phyloP scores from a whole-genome alignment of 2,329 filamentous ascomycete genomes.

The Metarhizium rileyi region DNA sequence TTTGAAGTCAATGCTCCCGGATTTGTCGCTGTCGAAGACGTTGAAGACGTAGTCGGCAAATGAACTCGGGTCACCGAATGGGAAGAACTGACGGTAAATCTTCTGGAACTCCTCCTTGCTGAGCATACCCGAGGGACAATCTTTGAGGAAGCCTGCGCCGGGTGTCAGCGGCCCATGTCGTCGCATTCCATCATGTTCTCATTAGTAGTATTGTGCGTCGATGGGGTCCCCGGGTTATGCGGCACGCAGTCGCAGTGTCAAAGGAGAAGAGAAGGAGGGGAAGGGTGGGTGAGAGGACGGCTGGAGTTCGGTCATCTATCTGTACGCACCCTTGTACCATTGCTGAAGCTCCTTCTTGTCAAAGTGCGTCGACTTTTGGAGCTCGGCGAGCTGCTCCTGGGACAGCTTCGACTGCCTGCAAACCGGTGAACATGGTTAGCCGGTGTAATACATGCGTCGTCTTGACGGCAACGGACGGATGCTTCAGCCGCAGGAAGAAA shows the following conservation, averaged over 20 bases:
- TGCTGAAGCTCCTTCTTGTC: constrained; percentile 99
- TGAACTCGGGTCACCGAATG: constrained; percentile 91
- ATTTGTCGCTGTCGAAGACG: constrained; percentile 96
- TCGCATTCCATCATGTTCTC: background rate
- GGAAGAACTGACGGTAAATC: constrained; percentile 99
- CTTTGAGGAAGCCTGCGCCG: constrained; percentile 80
- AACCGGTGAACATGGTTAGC: constrained; percentile 13
- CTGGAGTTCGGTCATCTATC: background rate
- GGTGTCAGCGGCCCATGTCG: background rate
- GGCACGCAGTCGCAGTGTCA: background rate
- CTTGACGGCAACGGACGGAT: background rate
- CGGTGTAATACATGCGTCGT: background rate
- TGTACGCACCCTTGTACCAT: constrained; percentile 86
- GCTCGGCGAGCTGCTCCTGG: constrained; percentile 86
- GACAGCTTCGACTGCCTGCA: constrained; percentile 94
- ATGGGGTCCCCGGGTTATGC: background rate
- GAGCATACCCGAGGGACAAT: constrained; percentile 93
- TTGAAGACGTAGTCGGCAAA: constrained; percentile 99
- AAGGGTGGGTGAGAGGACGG: background rate
- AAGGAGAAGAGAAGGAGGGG: background rate
- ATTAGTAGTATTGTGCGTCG: background rate
- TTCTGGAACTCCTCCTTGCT: constrained; percentile 99
- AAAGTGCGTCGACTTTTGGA: constrained; percentile 95
- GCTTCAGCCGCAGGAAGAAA: background rate
- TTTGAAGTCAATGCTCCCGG: constrained; percentile 97